Conservation (phyloP, 108 stramenopile genomes). For the Parietichytrium sp. region DNA sequence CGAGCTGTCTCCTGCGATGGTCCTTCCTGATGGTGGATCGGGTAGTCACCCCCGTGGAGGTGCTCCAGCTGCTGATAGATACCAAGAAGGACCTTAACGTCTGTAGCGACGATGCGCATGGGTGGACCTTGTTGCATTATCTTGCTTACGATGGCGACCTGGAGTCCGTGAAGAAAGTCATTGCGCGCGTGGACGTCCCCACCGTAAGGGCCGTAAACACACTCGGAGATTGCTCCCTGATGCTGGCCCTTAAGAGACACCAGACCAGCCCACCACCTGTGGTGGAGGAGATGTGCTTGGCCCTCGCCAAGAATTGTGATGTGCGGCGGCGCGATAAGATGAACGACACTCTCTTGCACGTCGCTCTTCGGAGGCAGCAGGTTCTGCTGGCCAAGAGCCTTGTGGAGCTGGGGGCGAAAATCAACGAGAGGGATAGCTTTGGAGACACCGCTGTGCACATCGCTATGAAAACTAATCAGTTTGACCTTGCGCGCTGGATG, state of each 20-base stretch:
- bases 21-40: slow-evolving; percentile 37
- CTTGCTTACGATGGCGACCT: slow-evolving; percentile 33
- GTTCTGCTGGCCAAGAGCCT: neutral
- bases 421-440: neutral
- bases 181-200: neutral
- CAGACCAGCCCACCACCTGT: neutral
- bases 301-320: neutral
- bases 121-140: slow-evolving; percentile 31
- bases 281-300: slow-evolving; percentile 20
- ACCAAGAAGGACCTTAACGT: slow-evolving; percentile 36
- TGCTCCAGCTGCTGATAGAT: slow-evolving; percentile 17
- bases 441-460: slow-evolving; percentile 6
- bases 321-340: neutral
- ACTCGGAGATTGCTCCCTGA: slow-evolving; percentile 16
- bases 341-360: slow-evolving; percentile 37
- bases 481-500: slow-evolving; percentile 26
- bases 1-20: slow-evolving; percentile 36
- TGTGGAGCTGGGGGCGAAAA: neutral
- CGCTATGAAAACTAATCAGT: neutral
- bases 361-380: neutral
- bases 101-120: slow-evolving; percentile 29
- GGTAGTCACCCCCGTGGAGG: neutral
- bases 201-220: slow-evolving; percentile 14
- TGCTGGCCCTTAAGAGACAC: neutral
- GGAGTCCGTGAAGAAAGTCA: slow-evolving; percentile 1